A percentile compares a stretch with the other conserved stretches of the same genome.
Evolutionary conservation across 2,329 filamentous ascomycete genomes (phyloP).

Genomic region (Coniochaeta hoffmannii): DNA sequence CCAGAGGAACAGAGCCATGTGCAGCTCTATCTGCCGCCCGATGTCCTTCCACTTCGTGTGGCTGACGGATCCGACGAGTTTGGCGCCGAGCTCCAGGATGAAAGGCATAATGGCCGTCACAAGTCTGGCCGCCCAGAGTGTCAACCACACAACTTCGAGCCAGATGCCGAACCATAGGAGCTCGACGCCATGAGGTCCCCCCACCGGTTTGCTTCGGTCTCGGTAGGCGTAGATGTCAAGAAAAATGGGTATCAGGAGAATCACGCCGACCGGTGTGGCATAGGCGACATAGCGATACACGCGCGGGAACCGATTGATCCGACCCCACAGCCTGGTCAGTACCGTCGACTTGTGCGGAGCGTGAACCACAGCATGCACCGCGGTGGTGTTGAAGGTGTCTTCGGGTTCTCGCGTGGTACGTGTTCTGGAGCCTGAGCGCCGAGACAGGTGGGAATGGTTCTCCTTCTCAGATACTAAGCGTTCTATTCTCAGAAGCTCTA

Average conservation of each 20-base stretch:
- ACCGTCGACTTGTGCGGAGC: constrained; percentile 15
- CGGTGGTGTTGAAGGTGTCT: constrained; percentile 35
- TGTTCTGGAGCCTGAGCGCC: constrained; percentile 17
- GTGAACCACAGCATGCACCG: background rate
- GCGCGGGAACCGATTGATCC: constrained; percentile 41
- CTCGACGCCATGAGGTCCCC: constrained; percentile 63
- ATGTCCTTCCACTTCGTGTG: constrained; percentile 91
- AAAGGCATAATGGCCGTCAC: constrained; percentile 42
- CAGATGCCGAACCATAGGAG: constrained; percentile 92
- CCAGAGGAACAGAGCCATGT: constrained; percentile 85
- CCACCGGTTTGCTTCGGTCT: constrained; percentile 38
- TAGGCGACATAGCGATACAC: constrained; percentile 42
- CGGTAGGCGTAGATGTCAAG: constrained; percentile 32
- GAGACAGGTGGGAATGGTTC: constrained; percentile 19
- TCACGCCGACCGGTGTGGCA: constrained; percentile 33
- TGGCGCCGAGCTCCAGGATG: constrained; percentile 47
- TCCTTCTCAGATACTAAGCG: constrained; percentile 36
- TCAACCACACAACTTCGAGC: constrained; percentile 89
- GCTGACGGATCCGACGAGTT: constrained; percentile 72
- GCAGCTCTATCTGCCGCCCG: constrained; percentile 76
- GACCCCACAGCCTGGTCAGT: constrained; percentile 29
- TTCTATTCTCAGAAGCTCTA: constrained; percentile 41
- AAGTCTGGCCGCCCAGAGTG: constrained; percentile 69
- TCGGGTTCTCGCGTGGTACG: constrained; percentile 23
- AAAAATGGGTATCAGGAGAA: constrained; percentile 39